Conservation (phyloP, 2,329 filamentous ascomycete species). For the Teratosphaeria destructans region DNA sequence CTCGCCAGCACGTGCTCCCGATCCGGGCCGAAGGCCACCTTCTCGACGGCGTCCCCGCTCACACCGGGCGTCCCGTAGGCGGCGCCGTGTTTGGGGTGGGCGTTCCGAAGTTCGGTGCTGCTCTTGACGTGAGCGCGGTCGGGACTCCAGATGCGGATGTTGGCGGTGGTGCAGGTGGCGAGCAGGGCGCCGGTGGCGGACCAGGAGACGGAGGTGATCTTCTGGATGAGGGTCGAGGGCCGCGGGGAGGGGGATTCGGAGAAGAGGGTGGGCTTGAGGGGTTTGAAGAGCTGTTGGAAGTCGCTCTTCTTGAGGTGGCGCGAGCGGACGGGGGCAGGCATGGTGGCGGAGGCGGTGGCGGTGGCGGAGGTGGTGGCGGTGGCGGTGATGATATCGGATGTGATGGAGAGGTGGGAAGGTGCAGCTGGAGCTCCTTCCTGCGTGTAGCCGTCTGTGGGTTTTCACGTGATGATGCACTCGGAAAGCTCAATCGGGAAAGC, state of each 20-base stretch:
- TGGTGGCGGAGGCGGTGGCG: constrained; percentile 2
- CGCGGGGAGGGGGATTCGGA: constrained; percentile 27
- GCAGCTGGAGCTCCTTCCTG: background rate
- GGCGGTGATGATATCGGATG: background rate
- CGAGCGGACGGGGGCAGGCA: constrained; percentile 35
- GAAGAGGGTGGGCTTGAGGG: constrained; percentile 62
- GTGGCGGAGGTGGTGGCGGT: background rate
- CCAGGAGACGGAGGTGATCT: constrained; percentile 49
- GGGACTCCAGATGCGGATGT: constrained; percentile 70
- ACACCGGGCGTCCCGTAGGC: constrained; percentile 29
- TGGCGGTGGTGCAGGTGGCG: constrained; percentile 66
- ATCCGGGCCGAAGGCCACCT: constrained; percentile 66
- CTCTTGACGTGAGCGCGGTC: constrained; percentile 64
- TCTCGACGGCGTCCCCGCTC: constrained; percentile 56
- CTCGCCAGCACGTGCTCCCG: constrained; percentile 70
- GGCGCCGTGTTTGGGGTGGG: constrained; percentile 13
- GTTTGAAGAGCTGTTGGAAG: constrained; percentile 57
- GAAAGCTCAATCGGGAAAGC: too few relatives aligned
- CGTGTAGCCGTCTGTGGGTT: background rate
- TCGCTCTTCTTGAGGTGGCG: constrained; percentile 57
- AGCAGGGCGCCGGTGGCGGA: constrained; percentile 75
- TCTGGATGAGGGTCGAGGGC: constrained; percentile 20
- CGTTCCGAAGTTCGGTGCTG: constrained; percentile 58
- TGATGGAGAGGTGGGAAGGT: background rate
- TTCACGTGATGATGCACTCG: background rate